Base-by-base conservation (phyloP, 225 moss, liverwort and hornwort genomes). In the Sphagnum tenellum region DNA sequence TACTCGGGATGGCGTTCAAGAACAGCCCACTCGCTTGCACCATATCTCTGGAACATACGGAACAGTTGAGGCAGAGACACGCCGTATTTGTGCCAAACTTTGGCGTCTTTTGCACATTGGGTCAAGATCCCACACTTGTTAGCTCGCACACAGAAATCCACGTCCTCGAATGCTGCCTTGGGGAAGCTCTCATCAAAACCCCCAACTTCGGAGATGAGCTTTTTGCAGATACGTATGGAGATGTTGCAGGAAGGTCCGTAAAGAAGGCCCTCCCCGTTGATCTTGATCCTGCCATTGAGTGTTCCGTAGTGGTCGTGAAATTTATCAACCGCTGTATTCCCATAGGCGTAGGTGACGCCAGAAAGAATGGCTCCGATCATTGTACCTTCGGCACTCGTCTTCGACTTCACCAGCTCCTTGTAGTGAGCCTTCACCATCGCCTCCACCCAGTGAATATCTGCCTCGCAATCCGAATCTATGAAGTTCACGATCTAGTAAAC, bases 261-360 rank as follows among this genome's bases (percentile, higher is more conserved):
- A 0, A 84, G 64, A 50, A 84, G 80, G 44, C 83, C 80, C 7
- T 77, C 80, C 8, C 83, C 83, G 55, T 80, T 80, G 1, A 62
- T 84, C 63, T 75, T 80, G 4, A 75, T 77, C 72, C 83, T 70
- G 9, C 80, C 83, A 63, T 84, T 84, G 2, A 84, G 73, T 12
- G 83, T 84, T 67, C 83, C 83, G 72, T 80, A 84, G 55, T 84
- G 83, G 69, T 84, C 77, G 60, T 84, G 83, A 9, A 84, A 84
- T 59, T 75, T 71, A 55, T 75, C 80, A 7, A 84, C 80, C 10
- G 63, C 12, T 45, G 74, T 84, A 14, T 47, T 73, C 11, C 77
- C 71, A 57, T 75, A 73, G 44, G 63, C 63, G 12, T 66, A 58
- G 14, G 83, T 84, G 7, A 84, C 74, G 53, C 83, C 83, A 60